Evolutionary conservation across 164 flowering plant species (phyloP).

Genomic region (Sextonia rubra): DNA sequence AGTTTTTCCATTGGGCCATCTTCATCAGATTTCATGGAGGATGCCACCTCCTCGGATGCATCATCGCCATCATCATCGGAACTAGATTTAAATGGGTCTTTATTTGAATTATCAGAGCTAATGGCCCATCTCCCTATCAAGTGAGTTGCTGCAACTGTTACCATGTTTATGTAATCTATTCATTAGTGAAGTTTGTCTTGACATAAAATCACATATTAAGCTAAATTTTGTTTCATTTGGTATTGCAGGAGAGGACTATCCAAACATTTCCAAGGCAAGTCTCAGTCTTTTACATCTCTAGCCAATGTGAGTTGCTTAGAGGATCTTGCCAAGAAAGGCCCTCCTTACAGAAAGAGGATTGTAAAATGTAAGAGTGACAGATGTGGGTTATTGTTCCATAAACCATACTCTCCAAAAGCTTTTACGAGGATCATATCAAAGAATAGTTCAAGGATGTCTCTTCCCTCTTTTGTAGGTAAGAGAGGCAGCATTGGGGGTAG

Average conservation of each 20-base stretch:
- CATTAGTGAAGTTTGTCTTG: not conserved
- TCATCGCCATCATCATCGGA: conserved; percentile 22
- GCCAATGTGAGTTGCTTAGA: conserved; percentile 52
- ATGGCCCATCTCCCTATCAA: conserved; percentile 79
- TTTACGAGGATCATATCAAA: conserved; percentile 38
- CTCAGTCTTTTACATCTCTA: conserved; percentile 71
- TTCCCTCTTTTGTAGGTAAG: conserved; percentile 28
- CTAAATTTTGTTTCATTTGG: not conserved
- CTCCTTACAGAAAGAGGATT: conserved; percentile 40
- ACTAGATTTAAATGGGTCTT: conserved; percentile 42
- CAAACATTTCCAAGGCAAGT: conserved; percentile 62
- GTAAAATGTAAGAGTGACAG: conserved; percentile 58
- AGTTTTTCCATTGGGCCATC: conserved; percentile 25
- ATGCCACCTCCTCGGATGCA: conserved; percentile 29
- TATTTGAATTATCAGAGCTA: conserved; percentile 66
- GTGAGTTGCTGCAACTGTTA: conserved; percentile 32
- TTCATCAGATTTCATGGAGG: conserved; percentile 40
- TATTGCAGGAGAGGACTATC: conserved; percentile 78
- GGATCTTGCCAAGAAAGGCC: conserved; percentile 63
- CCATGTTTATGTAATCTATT: not conserved
- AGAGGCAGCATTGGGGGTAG: conserved; percentile 28
- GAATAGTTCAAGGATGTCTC: conserved; percentile 41
- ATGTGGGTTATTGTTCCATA: conserved; percentile 37
- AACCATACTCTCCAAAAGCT: conserved; percentile 40
- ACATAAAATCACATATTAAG: not conserved